Base-by-base conservation (phyloP, 2,329 filamentous ascomycete species). In the Aureobasidium melanogenum region DNA sequence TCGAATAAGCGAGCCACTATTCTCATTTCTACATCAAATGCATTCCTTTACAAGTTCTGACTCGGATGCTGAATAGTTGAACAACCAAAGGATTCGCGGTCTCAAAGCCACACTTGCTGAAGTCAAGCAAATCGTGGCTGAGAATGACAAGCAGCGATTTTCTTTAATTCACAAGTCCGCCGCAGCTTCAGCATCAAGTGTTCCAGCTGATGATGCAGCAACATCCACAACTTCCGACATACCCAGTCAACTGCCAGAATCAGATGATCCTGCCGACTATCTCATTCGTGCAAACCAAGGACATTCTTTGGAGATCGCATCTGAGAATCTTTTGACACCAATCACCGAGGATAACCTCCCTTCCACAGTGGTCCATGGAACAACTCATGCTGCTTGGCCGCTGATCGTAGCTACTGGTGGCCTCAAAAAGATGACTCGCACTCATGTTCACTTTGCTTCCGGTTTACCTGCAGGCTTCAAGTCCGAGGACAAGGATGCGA, bases 211-310 rank as follows among this genome's bases (percentile, higher is more conserved):
- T 32, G 43, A 60, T 46, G 56, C 60, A 43, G 44, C 67, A 39
- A 58, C 63, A 9, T 61, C 64, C 26, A 62, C 66, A 17, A 56
- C 67, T 26, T 65, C 66, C 55, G 58, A 61, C 7, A 47, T 55
- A 15, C 28, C 48, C 15, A 43, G 51, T 22, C 28, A 56, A 30
- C 75, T 73, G 15, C 66, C 76, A 15, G 66, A 73, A n/a, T 72
- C 75, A 50, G 63, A 73, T 9, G 78, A 88, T 54, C 81, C 89
- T 0, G 73, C 80, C 0, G 80, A 88, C 72, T 97, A 87, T 78
- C 80, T 95, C 34, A 97, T 99, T 75, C 91, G 94, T 69, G 94
- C 94, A 30, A 96, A 95, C 70, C 94, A 97, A 77, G 94, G 94
- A 60, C 94, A 97, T 78, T 91, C 85, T 68, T 89, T 99, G 70